Evolutionary conservation across 2,329 filamentous ascomycete species (phyloP), one percentile per base, ranked within the genome.

Genomic region (Alternaria dauci): DNA sequence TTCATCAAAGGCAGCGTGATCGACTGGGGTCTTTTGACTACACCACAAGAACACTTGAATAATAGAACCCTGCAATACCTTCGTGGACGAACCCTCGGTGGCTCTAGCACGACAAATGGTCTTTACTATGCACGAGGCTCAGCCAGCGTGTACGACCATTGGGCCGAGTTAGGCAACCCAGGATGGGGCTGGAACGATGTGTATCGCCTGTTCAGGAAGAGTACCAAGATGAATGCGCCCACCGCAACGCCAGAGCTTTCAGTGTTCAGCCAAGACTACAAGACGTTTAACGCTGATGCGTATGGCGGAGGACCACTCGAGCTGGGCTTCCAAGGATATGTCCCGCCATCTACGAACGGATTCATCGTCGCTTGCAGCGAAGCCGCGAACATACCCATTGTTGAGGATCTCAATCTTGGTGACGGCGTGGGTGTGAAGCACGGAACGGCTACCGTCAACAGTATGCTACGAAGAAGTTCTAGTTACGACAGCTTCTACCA

Each of bases 101-200:
- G 78, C 1, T 73, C 73, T 23, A 72, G 68, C 28, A 68, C 70
- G 0, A 72, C 73, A 8, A 80, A 80, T 63, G 72, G 75, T 23
- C 67, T 80, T 53, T 69, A 71, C 41, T 78, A 76, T 46, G 71
- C 71, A 26, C 68, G 78, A 12, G 78, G 71, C 12, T 71, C 69
- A 26, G 59, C 68, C 7, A 69, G 58, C 4, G 72, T 78, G 20
- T 79, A 79, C 50, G 83, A 89, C 70, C 79, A 79, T 1, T 89
- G 87, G 87, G 82, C 80, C 39, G 72, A 78, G n/a, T 72, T 88
- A 8, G 87, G 87, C 1, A 89, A 89, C 61, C 57, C 72, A 2
- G 86, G 85, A 1, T 89, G 87, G 87, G 79, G 81, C 1, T 72
- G 69, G 70, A 30, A 65, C 8, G 63, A 71, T 25, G 62, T 69